Base-by-base conservation (phyloP, 257 asterid species). In the Solanum rostratum region DNA sequence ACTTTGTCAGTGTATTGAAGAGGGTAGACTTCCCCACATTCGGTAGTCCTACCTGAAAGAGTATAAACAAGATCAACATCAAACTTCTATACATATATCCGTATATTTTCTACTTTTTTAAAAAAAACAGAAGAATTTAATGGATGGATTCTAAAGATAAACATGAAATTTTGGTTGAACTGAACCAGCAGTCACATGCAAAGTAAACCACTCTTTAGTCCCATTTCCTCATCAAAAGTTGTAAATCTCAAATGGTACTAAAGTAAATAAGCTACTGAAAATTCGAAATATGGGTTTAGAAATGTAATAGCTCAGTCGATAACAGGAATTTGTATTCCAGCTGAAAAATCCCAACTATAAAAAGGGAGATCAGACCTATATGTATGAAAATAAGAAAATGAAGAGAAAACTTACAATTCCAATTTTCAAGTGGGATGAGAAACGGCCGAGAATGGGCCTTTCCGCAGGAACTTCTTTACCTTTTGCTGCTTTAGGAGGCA, bases 401-500 rank as follows among this genome's bases (percentile, higher is more conserved):
- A 29, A 33, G 59, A 55, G 49, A n/a, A 79, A 76, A 76, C 93
- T 89, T 87, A 96, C 99, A 55, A 96, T 96, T 92, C 99, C 99
- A 73, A 96, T 93, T 87, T 96, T 96, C 85, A 96, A 96, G 80
- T 96, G 98, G 63, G 99, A 96, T 39, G 99, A 96, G 90, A 96
- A 96, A 30, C 98, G 97, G 81, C 99, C 98, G 27, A 96, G 94
- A 76, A 95, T 96, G 9, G 98, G 93, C 91, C 95, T 91, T 86
- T 96, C 99, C 3, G 89, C 91, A 2, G 95, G 96, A 54, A 86
- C 97, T 80, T 96, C 99, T 92, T 96, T 96, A 37, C 94, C 88
- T 90, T 95, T 95, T 41, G 93, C 90, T 84, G 97, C 95, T 92
- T 95, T 96, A 2, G 99, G 99, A 88, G 99, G 98, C 99, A 96